Evolutionary conservation across 2,329 filamentous ascomycete species (phyloP).

Genomic region (Rhinocladiella similis): DNA sequence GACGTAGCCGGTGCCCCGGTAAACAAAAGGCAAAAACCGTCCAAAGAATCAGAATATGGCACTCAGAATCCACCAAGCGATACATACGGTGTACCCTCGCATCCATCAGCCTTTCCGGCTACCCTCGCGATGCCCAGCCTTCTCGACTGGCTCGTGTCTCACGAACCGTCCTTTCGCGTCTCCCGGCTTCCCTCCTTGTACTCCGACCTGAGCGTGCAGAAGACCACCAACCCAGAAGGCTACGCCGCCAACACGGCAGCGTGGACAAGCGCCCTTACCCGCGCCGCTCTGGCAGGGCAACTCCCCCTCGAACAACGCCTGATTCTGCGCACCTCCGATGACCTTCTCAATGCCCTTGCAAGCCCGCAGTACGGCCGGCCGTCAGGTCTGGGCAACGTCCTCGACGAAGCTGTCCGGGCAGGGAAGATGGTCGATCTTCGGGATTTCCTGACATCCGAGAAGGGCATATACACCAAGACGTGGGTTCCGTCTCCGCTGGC

Average conservation of each 20-base stretch:
- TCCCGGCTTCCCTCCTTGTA: slow-evolving; percentile 81
- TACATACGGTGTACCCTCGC: neutral
- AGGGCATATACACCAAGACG: slow-evolving; percentile 70
- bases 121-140: slow-evolving; percentile 16
- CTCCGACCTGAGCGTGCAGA: slow-evolving; percentile 77
- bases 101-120: neutral
- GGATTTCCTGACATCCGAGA: slow-evolving; percentile 64
- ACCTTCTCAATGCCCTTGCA: slow-evolving; percentile 70
- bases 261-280: slow-evolving; percentile 74
- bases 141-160: slow-evolving; percentile 28
- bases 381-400: slow-evolving; percentile 73
- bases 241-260: slow-evolving; percentile 77
- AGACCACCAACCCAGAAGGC: slow-evolving; percentile 77
- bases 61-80: neutral
- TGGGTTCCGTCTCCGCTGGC: slow-evolving; percentile 71
- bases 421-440: slow-evolving; percentile 69
- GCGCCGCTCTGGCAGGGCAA: slow-evolving; percentile 65
- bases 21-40: too few species aligned
- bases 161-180: slow-evolving; percentile 39
- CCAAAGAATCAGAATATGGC: too few species aligned
- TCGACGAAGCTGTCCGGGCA: slow-evolving; percentile 71
- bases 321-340: slow-evolving; percentile 56
- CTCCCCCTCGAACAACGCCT: slow-evolving; percentile 50
- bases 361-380: slow-evolving; percentile 78
- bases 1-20: too few species aligned